A percentile compares a stretch with the other conserved stretches of the same genome.
Evolutionary conservation across 257 asterid genomes (phyloP).

Genomic region (Salvia splendens): DNA sequence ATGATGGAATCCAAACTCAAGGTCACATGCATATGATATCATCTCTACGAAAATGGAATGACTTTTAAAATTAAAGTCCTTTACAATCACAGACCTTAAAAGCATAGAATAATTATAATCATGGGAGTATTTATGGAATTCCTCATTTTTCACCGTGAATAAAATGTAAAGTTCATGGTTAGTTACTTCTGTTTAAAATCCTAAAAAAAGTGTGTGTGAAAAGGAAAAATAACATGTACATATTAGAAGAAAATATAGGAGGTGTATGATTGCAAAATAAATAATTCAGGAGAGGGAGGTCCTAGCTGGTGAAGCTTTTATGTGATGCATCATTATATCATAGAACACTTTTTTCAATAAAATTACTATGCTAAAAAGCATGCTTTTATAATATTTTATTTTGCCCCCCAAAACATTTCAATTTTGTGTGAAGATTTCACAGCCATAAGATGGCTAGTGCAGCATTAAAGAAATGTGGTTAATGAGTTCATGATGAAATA

Average conservation of each 20-base stretch:
- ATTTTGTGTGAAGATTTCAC: background rate
- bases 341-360: slow-evolving; percentile 6
- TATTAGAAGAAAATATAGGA: background rate
- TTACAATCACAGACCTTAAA: no score
- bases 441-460: background rate
- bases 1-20: no score
- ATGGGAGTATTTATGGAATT: no score
- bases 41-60: no score
- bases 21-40: no score
- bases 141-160: no score
- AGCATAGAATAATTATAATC: no score
- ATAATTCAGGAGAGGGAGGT: slow-evolving; percentile 34
- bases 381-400: background rate
- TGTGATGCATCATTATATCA: slow-evolving; percentile 18
- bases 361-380: background rate
- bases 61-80: no score
- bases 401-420: background rate
- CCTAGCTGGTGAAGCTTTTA: slow-evolving; percentile 34
- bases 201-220: background rate
- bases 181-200: no score
- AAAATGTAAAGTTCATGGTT: no score
- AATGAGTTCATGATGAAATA: slow-evolving; percentile 11
- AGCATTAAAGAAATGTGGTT: background rate
- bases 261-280: slow-evolving; percentile 26
- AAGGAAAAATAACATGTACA: slow-evolving; percentile 1